Percentiles rank a stretch among this genome's conserved stretches.
Evolutionary conservation across 306 rosid species (phyloP).

Genomic region (Casuarina equisetifolia): DNA sequence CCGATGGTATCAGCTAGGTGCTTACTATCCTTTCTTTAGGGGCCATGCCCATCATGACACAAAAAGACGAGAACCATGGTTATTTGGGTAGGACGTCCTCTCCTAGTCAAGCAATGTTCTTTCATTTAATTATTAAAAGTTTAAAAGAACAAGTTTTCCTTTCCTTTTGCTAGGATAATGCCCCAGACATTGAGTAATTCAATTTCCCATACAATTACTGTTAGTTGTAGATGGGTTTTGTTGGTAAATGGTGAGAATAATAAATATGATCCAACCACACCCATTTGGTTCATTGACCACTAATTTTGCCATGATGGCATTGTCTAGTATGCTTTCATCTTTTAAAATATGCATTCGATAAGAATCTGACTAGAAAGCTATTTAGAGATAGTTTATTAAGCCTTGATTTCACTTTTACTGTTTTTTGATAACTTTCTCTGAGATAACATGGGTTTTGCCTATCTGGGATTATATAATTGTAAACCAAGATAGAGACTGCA

Average conservation of each 20-base stretch:
- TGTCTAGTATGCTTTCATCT: conserved; percentile 1
- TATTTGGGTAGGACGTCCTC: conserved; percentile 77
- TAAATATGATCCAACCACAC: neutral
- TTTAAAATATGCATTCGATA: neutral
- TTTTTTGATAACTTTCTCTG: neutral
- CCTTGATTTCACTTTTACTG: neutral
- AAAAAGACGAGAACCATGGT: conserved; percentile 96
- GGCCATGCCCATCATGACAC: conserved; percentile 98
- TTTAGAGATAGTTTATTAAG: neutral
- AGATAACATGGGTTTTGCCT: neutral
- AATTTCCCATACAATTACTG: neutral
- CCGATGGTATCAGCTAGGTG: conserved; percentile 97
- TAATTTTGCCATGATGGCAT: neutral
- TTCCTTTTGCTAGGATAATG: neutral
- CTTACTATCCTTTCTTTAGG: conserved; percentile 91
- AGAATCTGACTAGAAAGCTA: neutral
- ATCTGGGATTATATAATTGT: neutral
- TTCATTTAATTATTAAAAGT: neutral
- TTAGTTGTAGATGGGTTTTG: neutral
- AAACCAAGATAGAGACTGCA: neutral
- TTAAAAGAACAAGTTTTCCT: neutral
- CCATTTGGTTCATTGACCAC: neutral
- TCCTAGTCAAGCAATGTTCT: conserved; percentile 3
- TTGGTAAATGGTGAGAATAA: neutral
- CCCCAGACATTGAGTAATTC: neutral